These are phyloP conservation scores for Prunus mongolica DNA, from an alignment of 306 rosid species.

Conservation along the genomic window DNA sequence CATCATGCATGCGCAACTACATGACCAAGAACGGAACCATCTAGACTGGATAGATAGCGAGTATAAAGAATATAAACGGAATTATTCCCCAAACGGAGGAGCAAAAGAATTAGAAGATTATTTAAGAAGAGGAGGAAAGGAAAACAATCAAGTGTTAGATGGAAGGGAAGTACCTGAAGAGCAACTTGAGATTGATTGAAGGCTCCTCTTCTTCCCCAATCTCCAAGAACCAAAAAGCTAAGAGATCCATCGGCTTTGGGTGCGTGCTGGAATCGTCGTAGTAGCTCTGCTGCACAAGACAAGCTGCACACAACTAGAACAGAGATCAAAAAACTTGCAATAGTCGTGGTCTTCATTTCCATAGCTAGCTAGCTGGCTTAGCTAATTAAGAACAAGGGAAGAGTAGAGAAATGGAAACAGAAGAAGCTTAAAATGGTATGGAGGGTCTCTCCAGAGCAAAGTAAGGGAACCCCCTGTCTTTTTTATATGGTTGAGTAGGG, in stretches of 20 bases:
- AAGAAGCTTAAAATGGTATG: neutral
- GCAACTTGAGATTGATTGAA: conserved; percentile 65
- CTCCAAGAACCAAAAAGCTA: conserved; percentile 57
- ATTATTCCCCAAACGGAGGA: too few species aligned
- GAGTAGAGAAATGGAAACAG: neutral
- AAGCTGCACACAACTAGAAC: conserved; percentile 1
- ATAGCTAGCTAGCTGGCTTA: neutral
- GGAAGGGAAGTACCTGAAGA: conserved; percentile 35
- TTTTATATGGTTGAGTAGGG: neutral
- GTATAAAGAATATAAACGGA: too few species aligned
- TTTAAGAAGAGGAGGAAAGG: too few species aligned
- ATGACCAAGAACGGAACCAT: neutral
- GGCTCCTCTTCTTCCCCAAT: conserved; percentile 70
- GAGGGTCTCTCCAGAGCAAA: neutral
- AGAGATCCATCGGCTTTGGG: conserved; percentile 34
- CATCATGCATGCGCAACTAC: neutral
- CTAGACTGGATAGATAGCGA: neutral
- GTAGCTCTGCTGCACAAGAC: conserved; percentile 24
- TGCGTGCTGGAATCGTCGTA: conserved; percentile 27
- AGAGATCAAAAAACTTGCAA: neutral
- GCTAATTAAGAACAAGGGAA: neutral
- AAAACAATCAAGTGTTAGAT: too few species aligned
- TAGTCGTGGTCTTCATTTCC: neutral
- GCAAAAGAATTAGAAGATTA: too few species aligned
- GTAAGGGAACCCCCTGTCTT: neutral